Conservation (phyloP, 345 rosid genomes). For the Trapa bicornis region DNA sequence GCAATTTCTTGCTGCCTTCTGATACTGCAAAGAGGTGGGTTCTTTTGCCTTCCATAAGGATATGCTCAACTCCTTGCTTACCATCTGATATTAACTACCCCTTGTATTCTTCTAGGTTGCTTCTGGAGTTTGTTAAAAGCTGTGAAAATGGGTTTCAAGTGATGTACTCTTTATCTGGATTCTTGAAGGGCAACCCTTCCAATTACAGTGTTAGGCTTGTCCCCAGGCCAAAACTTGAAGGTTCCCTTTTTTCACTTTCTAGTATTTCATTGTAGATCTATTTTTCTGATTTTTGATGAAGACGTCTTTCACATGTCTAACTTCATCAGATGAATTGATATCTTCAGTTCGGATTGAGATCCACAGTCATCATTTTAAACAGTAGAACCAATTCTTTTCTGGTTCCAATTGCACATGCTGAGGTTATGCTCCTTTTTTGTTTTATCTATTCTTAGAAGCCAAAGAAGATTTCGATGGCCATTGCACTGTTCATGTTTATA, state of each 20-base stretch:
- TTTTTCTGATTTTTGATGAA: not conserved
- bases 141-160: constrained; percentile 49
- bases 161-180: constrained; percentile 68
- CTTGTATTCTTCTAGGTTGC: constrained; percentile 38
- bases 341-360: not conserved
- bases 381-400: not conserved
- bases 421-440: constrained; percentile 3
- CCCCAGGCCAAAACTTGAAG: constrained; percentile 54
- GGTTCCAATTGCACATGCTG: not conserved
- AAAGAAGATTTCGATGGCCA: constrained; percentile 55
- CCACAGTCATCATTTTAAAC: not conserved
- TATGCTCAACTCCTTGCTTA: not conserved
- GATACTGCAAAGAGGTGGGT: constrained; percentile 65
- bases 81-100: not conserved
- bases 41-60: constrained; percentile 1
- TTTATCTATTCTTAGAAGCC: constrained; percentile 41
- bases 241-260: constrained; percentile 20
- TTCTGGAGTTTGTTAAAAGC: constrained; percentile 55
- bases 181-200: constrained; percentile 52
- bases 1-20: constrained; percentile 64
- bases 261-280: not conserved
- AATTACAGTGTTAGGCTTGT: constrained; percentile 58
- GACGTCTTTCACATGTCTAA: not conserved
- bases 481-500: constrained; percentile 65
- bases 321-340: too few species aligned